These are phyloP conservation scores for Cydonia oblonga DNA, from an alignment of 331 rosid genomes.

Conservation along the genomic window DNA sequence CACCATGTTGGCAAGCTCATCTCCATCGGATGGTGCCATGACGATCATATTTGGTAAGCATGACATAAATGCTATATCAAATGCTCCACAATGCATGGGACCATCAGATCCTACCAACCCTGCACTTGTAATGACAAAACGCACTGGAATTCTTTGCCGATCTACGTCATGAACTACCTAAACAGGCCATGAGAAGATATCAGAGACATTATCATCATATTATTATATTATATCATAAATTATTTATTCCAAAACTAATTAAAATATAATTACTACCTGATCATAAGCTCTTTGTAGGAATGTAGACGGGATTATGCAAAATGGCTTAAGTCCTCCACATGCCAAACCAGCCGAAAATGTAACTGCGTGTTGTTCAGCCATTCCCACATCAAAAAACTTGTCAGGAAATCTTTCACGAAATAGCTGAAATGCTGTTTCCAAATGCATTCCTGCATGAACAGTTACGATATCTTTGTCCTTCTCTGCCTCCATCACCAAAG, in stretches of 20 bases:
- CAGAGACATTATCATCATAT: neutral
- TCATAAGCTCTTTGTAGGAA: constrained; percentile 87
- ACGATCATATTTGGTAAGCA: constrained; percentile 95
- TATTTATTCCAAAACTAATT: neutral
- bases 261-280: constrained; percentile 29
- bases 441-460: constrained; percentile 75
- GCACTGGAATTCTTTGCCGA: constrained; percentile 76
- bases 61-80: constrained; percentile 80
- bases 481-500: constrained; percentile 61
- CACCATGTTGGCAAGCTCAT: constrained; percentile 82
- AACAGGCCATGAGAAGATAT: constrained; percentile 2
- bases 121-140: constrained; percentile 79
- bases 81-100: constrained; percentile 76
- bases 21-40: constrained; percentile 86
- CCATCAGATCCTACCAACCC: constrained; percentile 94
- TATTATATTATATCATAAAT: neutral
- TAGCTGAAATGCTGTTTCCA: constrained; percentile 57
- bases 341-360: constrained; percentile 89
- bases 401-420: constrained; percentile 67
- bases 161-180: constrained; percentile 91
- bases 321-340: constrained; percentile 92
- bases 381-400: constrained; percentile 73
- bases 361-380: constrained; percentile 98
- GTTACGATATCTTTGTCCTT: constrained; percentile 72
- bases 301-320: constrained; percentile 77